These are phyloP conservation scores for Medicago truncatula DNA, from an alignment of 306 rosid species.

Conservation along the genomic window MtrunA17r5.0-ANR NC_053048.1:39733501-39734000, in stretches of 20 bases:
- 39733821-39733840: not conserved
- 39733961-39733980: not conserved
- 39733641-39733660: constrained; percentile 18
- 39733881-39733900: not conserved
- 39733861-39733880: not conserved
- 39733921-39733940: constrained; percentile 2
- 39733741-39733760: not conserved
- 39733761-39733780: not conserved
- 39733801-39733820: not conserved
- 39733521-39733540: too few relatives aligned
- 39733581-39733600: too few relatives aligned
- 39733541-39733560: too few relatives aligned
- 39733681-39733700: not conserved
- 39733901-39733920: not conserved
- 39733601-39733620: too few relatives aligned
- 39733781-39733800: not conserved
- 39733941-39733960: not conserved
- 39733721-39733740: constrained; percentile 3
- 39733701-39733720: not conserved
- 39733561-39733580: too few relatives aligned
- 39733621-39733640: not conserved
- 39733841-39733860: not conserved
- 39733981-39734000: not conserved
- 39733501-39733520: too few relatives aligned
- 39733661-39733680: constrained; percentile 12